Base-by-base conservation (phyloP, 83 land plant species). In the Larix sibirica region DNA sequence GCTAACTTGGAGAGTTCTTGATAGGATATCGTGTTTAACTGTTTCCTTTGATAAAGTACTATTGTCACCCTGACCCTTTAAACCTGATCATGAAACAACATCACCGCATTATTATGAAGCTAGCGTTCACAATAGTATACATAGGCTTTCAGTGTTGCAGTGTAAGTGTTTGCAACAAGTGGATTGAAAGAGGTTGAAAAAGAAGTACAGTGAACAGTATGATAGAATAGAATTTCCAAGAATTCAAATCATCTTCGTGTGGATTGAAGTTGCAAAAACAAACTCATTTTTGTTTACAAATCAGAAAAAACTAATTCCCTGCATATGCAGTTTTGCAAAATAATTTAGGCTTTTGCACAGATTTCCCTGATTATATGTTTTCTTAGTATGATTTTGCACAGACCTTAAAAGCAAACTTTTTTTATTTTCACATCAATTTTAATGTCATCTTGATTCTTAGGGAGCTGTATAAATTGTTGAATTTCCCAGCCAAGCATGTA, bases 1-100 rank as follows among this genome's bases (percentile, higher is more conserved):
- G 73, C 83, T 87, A 38, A 87, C 87, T 62, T 87, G 89, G 28
- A 87, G 79, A 42, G 87, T 87, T 83, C 84, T 50, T 24, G 88
- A 20, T 6, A 86, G 84, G 12, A 73, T 73, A 82, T 85, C 81
- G 56, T 38, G 42, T 38, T 62, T 61, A 42, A 65, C 65, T 65
- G 66, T 79, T 58, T 83, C 80, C 58, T 54, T 42, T 40, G 60
- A 79, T 79, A 33, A 26, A 6, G 54, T 18, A 71, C 54, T 71
- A 71, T 47, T 71, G 76, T 71, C 76, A 71, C 40, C 40, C 1
- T 56, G 80, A 78, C 20, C 28, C 80, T 56, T 56, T 56, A 54
- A 24, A 78, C 62, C 80, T 78, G 62, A 21, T 44, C 12, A 40
- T 75, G 47, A 40, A 75, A 66, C 69, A 66, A 66, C 28, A 66